Base-by-base conservation (phyloP, 495 filamentous ascomycete species). In the Xylaria flabelliformis region DNA sequence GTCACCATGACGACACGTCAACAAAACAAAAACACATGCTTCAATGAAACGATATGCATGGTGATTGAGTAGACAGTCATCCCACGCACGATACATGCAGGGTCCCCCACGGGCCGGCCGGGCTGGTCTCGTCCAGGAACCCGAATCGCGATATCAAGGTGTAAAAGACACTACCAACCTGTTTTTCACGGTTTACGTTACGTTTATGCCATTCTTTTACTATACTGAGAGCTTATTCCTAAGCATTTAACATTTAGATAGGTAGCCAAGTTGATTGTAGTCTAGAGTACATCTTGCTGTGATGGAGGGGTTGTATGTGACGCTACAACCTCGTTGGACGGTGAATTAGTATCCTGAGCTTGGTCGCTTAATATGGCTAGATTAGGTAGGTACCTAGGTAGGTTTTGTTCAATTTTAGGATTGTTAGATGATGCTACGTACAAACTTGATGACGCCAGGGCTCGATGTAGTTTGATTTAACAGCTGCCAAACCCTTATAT, bases 21-120 rank as follows among this genome's bases (percentile, higher is more conserved):
- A 39, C 8, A 13, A 39, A 36, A 56, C 26, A 32, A 56, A 9
- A 21, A 59, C 3, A 21, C 32, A 39, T 39, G 32, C 12, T 39
- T 61, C 8, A 19, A 41, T 61, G 32, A 7, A 21, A 39, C 58
- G n/a, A 61, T 61, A 61, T 41, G 58, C 58, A 39, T 61, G 34
- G 12, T 61, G 8, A 39, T 36, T 58, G 7, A 12, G 17, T n/a
- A 9, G 12, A 39, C 9, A n/a, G 4, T 21, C 58, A 61, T 61
- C 32, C 19, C 29, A 39, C n/a, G 39, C 32, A n/a, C n/a, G n/a
- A n/a, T n/a, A n/a, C n/a, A 61, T 61, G 58, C 58, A 61, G 17
- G 24, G 58, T 39, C 19, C 48, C 53, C 15, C 34, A 59, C 55
- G 15, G 29, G 21, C 2, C 29, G 55, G 0, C 29, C 29, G 29